Conservation (phyloP, 2,329 filamentous ascomycete species). For the Clonostachys solani region DNA sequence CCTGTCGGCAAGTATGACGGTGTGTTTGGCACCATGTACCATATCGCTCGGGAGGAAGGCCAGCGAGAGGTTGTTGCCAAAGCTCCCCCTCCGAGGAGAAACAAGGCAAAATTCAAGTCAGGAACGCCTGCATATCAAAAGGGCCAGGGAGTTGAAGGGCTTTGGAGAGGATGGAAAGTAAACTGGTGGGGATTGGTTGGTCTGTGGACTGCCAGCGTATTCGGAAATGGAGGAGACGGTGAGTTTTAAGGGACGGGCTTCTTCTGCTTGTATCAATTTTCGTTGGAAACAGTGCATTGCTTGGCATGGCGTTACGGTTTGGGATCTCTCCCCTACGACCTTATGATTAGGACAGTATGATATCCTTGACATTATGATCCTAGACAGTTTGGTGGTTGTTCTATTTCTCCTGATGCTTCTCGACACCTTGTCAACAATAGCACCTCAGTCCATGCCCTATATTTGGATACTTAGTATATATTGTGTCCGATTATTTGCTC, state of each 20-base stretch:
- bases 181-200: slow-evolving; percentile 75
- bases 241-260: slow-evolving; percentile 39
- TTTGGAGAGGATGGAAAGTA: slow-evolving; percentile 73
- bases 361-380: slow-evolving; percentile 8
- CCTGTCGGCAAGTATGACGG: slow-evolving; percentile 77
- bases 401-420: too few species aligned
- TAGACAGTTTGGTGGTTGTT: too few species aligned
- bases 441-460: too few species aligned
- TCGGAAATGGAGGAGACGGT: slow-evolving; percentile 58
- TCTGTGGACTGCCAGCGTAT: slow-evolving; percentile 65
- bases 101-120: slow-evolving; percentile 21
- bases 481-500: too few species aligned
- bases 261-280: slow-evolving; percentile 3
- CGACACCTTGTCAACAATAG: too few species aligned
- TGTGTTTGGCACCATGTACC: slow-evolving; percentile 88
- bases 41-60: slow-evolving; percentile 81
- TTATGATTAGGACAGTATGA: slow-evolving; percentile 30
- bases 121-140: slow-evolving; percentile 34
- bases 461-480: too few species aligned
- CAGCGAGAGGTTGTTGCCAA: slow-evolving; percentile 36
- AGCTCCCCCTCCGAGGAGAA: slow-evolving; percentile 22
- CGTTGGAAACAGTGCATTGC: slow-evolving; percentile 14
- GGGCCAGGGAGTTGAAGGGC: slow-evolving; percentile 64
- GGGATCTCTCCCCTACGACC: slow-evolving; percentile 28
- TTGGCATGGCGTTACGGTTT: slow-evolving; percentile 24